Evolutionary conservation across 1,284 basidiomycete species (phyloP).

Genomic region (Vanrija sp.): DNA sequence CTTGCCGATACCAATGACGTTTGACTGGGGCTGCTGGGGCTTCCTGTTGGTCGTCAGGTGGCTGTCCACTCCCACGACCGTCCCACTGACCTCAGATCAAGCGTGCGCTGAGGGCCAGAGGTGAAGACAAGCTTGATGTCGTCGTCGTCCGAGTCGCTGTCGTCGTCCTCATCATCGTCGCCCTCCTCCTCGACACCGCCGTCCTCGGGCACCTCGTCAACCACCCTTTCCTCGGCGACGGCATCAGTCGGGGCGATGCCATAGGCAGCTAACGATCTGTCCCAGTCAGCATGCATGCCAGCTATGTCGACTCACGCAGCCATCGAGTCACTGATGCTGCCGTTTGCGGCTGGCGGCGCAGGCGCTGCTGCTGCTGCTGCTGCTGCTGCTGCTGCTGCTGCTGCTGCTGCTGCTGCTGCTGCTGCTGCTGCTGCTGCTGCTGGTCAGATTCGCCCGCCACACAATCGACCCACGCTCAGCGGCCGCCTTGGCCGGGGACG

Average conservation of each 20-base stretch:
- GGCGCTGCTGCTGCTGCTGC: too few species aligned
- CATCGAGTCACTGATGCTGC: conserved; percentile 25
- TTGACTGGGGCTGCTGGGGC: conserved; percentile 33
- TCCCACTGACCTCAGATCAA: conserved; percentile 31
- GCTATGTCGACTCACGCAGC: conserved; percentile 23
- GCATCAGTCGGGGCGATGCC: conserved; percentile 38
- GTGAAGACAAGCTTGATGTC: conserved; percentile 49
- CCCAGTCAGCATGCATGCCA: not conserved
- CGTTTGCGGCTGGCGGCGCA: not conserved
- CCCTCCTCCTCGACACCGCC: conserved; percentile 43
- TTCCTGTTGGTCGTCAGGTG: conserved; percentile 27
- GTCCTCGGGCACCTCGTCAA: conserved; percentile 30
- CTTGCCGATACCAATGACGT: conserved; percentile 45
- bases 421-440: too few species aligned
- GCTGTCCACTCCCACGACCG: not conserved
- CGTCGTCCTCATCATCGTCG: conserved; percentile 33
- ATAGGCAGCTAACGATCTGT: conserved; percentile 43
- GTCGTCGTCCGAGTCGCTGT: conserved; percentile 49
- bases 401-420: too few species aligned
- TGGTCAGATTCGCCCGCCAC: conserved; percentile 9
- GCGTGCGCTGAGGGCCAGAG: conserved; percentile 24
- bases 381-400: too few species aligned
- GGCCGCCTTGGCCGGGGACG: not conserved
- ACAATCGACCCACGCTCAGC: conserved; percentile 22
- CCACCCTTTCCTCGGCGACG: conserved; percentile 25